phyloP scores from a whole-genome alignment of 2,329 filamentous ascomycete genomes.

The Orbilia oligospora region DNA sequence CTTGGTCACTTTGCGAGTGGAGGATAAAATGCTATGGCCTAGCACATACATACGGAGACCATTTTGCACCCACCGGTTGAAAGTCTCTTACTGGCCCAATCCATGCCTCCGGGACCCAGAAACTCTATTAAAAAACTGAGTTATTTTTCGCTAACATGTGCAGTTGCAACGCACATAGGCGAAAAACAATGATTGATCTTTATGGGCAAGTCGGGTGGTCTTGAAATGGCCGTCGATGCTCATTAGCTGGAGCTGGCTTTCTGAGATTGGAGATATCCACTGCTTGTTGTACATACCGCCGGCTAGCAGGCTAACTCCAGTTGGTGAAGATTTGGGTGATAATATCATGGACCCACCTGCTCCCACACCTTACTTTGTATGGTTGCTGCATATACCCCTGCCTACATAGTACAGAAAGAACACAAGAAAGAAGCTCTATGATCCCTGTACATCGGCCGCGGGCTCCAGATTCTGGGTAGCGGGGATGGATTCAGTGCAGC shows the following conservation, averaged over 20 bases:
- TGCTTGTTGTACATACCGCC: slow-evolving; percentile 2
- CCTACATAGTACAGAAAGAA: slow-evolving; percentile 20
- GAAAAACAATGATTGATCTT: slow-evolving; percentile 28
- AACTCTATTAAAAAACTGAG: slow-evolving; percentile 55
- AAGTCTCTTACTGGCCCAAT: slow-evolving; percentile 36
- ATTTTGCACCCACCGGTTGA: slow-evolving; percentile 41
- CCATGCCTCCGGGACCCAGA: slow-evolving; percentile 44
- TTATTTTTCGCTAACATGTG: slow-evolving; percentile 59
- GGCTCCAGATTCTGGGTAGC: slow-evolving; percentile 51
- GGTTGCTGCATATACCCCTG: neutral
- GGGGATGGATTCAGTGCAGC: slow-evolving; percentile 58
- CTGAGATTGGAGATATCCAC: slow-evolving; percentile 31
- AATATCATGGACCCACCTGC: slow-evolving; percentile 27
- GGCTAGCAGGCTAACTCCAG: slow-evolving; percentile 1
- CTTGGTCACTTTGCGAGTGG: slow-evolving; percentile 6
- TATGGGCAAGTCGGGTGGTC: slow-evolving; percentile 24
- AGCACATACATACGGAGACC: slow-evolving; percentile 12
- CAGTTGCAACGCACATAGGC: slow-evolving; percentile 37
- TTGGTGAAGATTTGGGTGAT: slow-evolving; percentile 28
- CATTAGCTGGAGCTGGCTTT: slow-evolving; percentile 9
- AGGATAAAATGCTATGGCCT: slow-evolving; percentile 31
- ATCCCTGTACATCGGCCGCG: slow-evolving; percentile 37
- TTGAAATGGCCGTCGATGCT: slow-evolving; percentile 23
- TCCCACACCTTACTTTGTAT: slow-evolving; percentile 36
- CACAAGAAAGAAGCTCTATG: slow-evolving; percentile 44